phyloP scores from a whole-genome alignment of 371 early-diverging fungal species.

The Fennellomyces sp. region DNA sequence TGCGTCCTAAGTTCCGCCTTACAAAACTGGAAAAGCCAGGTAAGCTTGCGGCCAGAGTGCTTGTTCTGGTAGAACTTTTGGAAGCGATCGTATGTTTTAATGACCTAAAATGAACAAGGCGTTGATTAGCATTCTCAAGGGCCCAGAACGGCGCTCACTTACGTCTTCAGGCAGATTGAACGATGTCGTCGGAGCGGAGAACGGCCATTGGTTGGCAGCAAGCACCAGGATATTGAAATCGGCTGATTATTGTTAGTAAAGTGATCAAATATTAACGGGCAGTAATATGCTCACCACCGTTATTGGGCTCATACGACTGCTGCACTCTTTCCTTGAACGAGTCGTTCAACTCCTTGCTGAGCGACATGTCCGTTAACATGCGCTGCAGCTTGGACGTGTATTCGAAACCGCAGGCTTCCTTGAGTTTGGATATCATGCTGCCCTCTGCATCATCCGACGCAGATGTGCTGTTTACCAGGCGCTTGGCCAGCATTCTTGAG shows the following conservation, averaged over 20 bases:
- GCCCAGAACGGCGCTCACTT: too few relatives aligned
- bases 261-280: background rate
- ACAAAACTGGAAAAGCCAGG: constrained; percentile 91
- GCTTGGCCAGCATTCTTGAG: constrained; percentile 75
- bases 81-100: constrained; percentile 81
- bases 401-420: constrained; percentile 84
- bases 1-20: constrained; percentile 89
- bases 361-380: constrained; percentile 88
- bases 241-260: constrained; percentile 27
- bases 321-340: constrained; percentile 58
- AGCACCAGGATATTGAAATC: constrained; percentile 90
- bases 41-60: constrained; percentile 85
- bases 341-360: constrained; percentile 74
- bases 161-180: constrained; percentile 88
- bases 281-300: constrained; percentile 29
- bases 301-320: constrained; percentile 41
- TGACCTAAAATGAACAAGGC: constrained; percentile 46
- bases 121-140: too few relatives aligned
- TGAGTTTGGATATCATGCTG: constrained; percentile 70
- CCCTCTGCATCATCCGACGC: constrained; percentile 77
- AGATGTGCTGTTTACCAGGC: constrained; percentile 76
- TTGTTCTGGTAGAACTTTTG: constrained; percentile 82
- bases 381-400: constrained; percentile 88
- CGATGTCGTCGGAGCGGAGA: constrained; percentile 72
- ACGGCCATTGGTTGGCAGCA: constrained; percentile 91